Conservation (phyloP, 2,329 filamentous ascomycete genomes). For the Drechslerella stenobrocha region DNA sequence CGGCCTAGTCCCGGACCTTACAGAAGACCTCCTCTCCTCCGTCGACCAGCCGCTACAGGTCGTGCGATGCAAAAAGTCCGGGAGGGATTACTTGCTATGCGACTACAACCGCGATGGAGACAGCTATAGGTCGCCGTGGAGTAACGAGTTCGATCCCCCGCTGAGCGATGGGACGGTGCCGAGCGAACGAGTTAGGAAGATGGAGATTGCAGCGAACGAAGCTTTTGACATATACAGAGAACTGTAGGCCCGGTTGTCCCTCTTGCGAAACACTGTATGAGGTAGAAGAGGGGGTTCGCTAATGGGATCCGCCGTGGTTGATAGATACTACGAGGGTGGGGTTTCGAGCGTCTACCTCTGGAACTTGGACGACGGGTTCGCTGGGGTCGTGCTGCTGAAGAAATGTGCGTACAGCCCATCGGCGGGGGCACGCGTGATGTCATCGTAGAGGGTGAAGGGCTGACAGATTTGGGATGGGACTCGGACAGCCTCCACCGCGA, state of each 20-base stretch:
- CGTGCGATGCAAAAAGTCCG: conserved; percentile 81
- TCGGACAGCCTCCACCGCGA: conserved; percentile 66
- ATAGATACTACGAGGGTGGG: conserved; percentile 86
- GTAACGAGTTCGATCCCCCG: conserved; percentile 94
- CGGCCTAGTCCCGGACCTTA: conserved; percentile 82
- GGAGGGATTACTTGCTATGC: conserved; percentile 94
- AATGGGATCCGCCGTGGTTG: neutral
- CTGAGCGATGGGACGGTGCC: conserved; percentile 85
- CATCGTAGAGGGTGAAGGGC: neutral
- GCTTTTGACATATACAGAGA: conserved; percentile 97
- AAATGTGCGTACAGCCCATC: conserved; percentile 66
- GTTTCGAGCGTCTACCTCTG: conserved; percentile 97
- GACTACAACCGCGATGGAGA: conserved; percentile 99
- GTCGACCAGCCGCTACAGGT: conserved; percentile 93
- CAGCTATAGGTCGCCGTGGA: conserved; percentile 98
- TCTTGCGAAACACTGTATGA: neutral
- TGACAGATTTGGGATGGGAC: too few species aligned
- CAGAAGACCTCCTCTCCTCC: conserved; percentile 95
- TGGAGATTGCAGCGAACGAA: conserved; percentile 92
- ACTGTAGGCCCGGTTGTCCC: conserved; percentile 60
- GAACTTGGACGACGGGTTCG: conserved; percentile 97
- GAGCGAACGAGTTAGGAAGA: conserved; percentile 84
- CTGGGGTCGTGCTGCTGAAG: conserved; percentile 91
- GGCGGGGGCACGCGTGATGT: neutral
- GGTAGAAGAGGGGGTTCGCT: neutral